A percentile compares a stretch with the other conserved stretches of the same genome.
Evolutionary conservation across 1,139 yeast species (phyloP).

Genomic region (Protomyces pachydermus): DNA sequence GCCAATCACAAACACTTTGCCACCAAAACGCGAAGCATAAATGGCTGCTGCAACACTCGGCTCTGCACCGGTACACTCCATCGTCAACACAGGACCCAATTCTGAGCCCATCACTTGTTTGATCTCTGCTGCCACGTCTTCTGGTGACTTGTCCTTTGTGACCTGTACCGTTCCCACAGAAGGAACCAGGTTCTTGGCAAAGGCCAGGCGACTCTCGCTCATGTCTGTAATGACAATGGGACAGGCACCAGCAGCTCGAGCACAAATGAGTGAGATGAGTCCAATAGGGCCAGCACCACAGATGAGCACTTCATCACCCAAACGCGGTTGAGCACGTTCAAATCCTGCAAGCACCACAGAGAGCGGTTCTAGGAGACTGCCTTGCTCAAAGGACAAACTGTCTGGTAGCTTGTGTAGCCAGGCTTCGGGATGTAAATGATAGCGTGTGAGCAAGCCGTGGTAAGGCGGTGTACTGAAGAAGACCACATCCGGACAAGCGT

Average conservation of each 20-base stretch:
- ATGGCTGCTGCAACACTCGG: constrained; percentile 58
- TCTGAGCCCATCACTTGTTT: constrained; percentile 40
- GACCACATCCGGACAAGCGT: constrained; percentile 69
- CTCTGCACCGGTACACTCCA: constrained; percentile 67
- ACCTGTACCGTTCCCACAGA: constrained; percentile 57
- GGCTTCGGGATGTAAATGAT: constrained; percentile 67
- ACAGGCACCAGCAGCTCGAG: constrained; percentile 76
- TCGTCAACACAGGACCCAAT: constrained; percentile 54
- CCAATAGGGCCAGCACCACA: constrained; percentile 97
- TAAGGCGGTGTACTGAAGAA: constrained; percentile 79
- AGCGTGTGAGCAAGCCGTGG: constrained; percentile 61
- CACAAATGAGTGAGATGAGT: constrained; percentile 68
- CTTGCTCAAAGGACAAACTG: constrained; percentile 68
- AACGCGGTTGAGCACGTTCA: constrained; percentile 58
- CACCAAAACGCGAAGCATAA: constrained; percentile 52
- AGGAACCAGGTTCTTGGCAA: constrained; percentile 56
- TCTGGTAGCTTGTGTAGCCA: constrained; percentile 71
- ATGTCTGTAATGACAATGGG: constrained; percentile 63
- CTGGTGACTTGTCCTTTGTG: constrained; percentile 39
- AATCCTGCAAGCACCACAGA: constrained; percentile 82
- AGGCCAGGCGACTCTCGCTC: constrained; percentile 53
- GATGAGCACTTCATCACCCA: constrained; percentile 71
- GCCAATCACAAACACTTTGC: constrained; percentile 63
- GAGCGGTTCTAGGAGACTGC: constrained; percentile 84
- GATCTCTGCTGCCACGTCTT: constrained; percentile 40